Evolutionary conservation across 805 yeast genomes (phyloP).

Genomic region (Pichia occidentalis): DNA sequence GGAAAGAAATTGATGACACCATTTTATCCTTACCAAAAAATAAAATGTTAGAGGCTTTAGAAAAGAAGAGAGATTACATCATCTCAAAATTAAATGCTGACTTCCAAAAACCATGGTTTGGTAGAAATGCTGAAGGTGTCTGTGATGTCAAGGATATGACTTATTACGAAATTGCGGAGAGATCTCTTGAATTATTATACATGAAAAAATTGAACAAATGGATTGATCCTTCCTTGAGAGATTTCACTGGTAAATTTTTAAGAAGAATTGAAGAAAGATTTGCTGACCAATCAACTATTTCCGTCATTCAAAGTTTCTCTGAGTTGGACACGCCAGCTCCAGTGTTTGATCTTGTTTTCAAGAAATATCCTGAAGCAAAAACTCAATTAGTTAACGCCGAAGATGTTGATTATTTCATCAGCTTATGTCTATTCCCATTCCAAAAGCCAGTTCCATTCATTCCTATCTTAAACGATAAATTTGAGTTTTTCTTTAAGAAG

Average conservation of each 20-base stretch:
- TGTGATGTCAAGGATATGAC: conserved; percentile 96
- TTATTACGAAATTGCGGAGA: conserved; percentile 79
- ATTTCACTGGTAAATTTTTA: conserved; percentile 77
- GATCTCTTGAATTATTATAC: conserved; percentile 83
- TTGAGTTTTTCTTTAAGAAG: conserved; percentile 95
- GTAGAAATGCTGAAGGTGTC: conserved; percentile 64
- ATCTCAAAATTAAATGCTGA: conserved; percentile 84
- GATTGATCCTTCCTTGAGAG: conserved; percentile 83
- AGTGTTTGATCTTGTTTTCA: conserved; percentile 53
- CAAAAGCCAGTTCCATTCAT: conserved; percentile 98
- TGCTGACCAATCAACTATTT: conserved; percentile 46
- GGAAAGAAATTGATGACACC: conserved; percentile 96
- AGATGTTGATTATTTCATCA: conserved; percentile 89
- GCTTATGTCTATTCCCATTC: conserved; percentile 69
- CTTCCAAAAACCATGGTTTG: conserved; percentile 98
- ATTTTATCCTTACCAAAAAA: conserved; percentile 87
- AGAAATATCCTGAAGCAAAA: conserved; percentile 65
- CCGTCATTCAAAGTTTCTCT: conserved; percentile 68
- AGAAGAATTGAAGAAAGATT: conserved; percentile 98
- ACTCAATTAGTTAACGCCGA: conserved; percentile 87
- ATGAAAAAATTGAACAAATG: conserved; percentile 74
- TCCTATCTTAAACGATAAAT: conserved; percentile 89
- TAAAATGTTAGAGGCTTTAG: conserved; percentile 74
- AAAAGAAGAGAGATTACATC: conserved; percentile 79
- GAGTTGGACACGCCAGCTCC: conserved; percentile 64